phyloP scores from a whole-genome alignment of 2,329 filamentous ascomycete genomes.

The Chaetoscypha palmicola region DNA sequence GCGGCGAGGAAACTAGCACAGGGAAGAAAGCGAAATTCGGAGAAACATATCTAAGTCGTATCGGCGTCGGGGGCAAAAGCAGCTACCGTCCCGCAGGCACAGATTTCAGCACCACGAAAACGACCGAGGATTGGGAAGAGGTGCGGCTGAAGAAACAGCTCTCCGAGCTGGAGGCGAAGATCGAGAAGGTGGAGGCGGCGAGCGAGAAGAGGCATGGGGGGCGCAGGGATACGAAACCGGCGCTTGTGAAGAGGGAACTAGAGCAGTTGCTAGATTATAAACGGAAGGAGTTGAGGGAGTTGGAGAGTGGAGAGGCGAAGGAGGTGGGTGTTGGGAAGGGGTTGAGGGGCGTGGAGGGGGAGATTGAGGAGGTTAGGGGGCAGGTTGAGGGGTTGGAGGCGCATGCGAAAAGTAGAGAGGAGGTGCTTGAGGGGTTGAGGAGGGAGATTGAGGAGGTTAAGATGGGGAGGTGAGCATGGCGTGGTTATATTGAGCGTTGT shows the following conservation, averaged over 20 bases:
- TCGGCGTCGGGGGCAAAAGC: conserved; percentile 70
- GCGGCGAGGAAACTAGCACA: conserved; percentile 72
- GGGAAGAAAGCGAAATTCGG: conserved; percentile 96
- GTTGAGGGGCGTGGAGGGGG: conserved; percentile 72
- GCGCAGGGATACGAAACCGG: conserved; percentile 72
- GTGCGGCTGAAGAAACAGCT: conserved; percentile 91
- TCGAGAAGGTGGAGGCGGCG: conserved; percentile 71
- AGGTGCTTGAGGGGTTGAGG: conserved; percentile 67
- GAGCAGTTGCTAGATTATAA: conserved; percentile 96
- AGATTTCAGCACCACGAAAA: conserved; percentile 78
- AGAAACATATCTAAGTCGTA: conserved; percentile 86
- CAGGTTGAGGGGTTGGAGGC: conserved; percentile 85
- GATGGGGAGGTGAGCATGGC: conserved; percentile 22
- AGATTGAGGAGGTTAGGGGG: conserved; percentile 84
- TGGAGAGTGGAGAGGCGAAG: conserved; percentile 65
- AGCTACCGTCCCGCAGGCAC: conserved; percentile 79
- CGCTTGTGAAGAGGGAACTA: conserved; percentile 86
- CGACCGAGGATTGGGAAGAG: conserved; percentile 93
- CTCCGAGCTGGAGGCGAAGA: conserved; percentile 79
- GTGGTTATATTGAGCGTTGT: no score
- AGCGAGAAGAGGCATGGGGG: conserved; percentile 57
- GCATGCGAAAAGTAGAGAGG: conserved; percentile 71
- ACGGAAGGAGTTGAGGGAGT: conserved; percentile 65
- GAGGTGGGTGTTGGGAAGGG: conserved; percentile 63
- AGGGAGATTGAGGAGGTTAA: conserved; percentile 85